phyloP scores from a whole-genome alignment of 2,329 filamentous ascomycete species.

The Colletotrichum tropicicola region DNA sequence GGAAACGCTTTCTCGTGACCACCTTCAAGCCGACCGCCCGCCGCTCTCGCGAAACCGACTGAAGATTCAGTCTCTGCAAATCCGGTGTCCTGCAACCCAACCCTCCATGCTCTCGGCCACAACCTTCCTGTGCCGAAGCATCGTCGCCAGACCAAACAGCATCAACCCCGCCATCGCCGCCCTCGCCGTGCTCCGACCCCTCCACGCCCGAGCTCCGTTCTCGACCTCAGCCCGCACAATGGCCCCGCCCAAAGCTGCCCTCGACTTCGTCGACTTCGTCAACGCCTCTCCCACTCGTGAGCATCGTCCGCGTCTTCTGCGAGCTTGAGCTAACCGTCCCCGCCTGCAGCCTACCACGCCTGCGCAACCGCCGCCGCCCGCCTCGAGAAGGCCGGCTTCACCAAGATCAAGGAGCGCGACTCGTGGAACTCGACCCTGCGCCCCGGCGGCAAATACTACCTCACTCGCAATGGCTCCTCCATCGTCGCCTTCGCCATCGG shows the following conservation, averaged over 20 bases:
- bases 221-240: constrained; percentile 50
- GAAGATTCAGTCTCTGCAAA: not conserved
- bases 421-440: constrained; percentile 83
- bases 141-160: not conserved
- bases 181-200: constrained; percentile 13
- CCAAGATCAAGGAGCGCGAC: constrained; percentile 88
- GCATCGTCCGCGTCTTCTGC: constrained; percentile 36
- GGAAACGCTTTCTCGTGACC: not conserved
- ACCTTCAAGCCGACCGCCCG: too few relatives aligned
- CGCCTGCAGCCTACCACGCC: constrained; percentile 84
- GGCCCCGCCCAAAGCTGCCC: constrained; percentile 66
- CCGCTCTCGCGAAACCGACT: too few relatives aligned
- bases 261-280: constrained; percentile 92
- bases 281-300: constrained; percentile 93
- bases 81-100: not conserved
- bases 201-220: constrained; percentile 31
- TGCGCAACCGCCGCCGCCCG: constrained; percentile 81
- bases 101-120: constrained; percentile 24
- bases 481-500: constrained; percentile 94
- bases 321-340: constrained; percentile 4
- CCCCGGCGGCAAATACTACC: constrained; percentile 94
- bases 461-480: constrained; percentile 92
- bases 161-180: constrained; percentile 23
- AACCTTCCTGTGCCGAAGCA: constrained; percentile 21
- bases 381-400: constrained; percentile 85